Evolutionary conservation across 805 yeast species (phyloP).

Genomic region (Metschnikowia drakensbergensis): DNA sequence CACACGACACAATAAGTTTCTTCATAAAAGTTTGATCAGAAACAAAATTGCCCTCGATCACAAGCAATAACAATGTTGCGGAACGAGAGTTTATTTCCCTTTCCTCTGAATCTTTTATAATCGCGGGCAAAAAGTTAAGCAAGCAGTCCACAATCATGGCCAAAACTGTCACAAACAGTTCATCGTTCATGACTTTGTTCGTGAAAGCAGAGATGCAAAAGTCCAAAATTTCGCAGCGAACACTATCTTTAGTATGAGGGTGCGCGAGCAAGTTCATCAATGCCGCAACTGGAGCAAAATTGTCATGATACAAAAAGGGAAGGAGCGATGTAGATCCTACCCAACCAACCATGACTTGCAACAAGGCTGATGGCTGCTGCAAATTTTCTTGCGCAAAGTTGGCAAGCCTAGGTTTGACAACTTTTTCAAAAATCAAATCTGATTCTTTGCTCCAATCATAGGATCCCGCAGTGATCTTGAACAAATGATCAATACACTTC

Average conservation of each 20-base stretch:
- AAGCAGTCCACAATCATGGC: constrained; percentile 58
- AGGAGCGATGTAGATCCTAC: constrained; percentile 38
- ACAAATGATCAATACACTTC: constrained; percentile 57
- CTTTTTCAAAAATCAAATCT: constrained; percentile 45
- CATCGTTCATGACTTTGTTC: constrained; percentile 35
- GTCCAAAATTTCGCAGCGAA: constrained; percentile 50
- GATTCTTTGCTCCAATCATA: constrained; percentile 54
- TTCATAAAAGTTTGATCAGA: constrained; percentile 51
- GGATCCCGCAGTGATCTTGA: constrained; percentile 47
- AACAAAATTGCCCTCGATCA: constrained; percentile 57
- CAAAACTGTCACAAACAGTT: constrained; percentile 44
- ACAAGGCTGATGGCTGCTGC: constrained; percentile 76
- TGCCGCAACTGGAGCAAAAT: constrained; percentile 51
- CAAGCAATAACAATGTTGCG: constrained; percentile 46
- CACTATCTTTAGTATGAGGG: constrained; percentile 62
- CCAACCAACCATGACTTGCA: constrained; percentile 64
- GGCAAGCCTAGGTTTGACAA: constrained; percentile 62
- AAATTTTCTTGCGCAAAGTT: constrained; percentile 73
- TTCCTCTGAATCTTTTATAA: constrained; percentile 40
- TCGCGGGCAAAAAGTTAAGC: constrained; percentile 47
- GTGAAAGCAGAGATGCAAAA: constrained; percentile 49
- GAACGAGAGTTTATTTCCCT: constrained; percentile 50
- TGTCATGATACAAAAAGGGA: constrained; percentile 53
- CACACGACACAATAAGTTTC: constrained; percentile 52
- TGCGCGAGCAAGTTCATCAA: constrained; percentile 53